Evolutionary conservation across 495 filamentous ascomycete genomes (phyloP), one percentile per base, ranked within the genome.

Genomic region (Delitschia confertaspora): DNA sequence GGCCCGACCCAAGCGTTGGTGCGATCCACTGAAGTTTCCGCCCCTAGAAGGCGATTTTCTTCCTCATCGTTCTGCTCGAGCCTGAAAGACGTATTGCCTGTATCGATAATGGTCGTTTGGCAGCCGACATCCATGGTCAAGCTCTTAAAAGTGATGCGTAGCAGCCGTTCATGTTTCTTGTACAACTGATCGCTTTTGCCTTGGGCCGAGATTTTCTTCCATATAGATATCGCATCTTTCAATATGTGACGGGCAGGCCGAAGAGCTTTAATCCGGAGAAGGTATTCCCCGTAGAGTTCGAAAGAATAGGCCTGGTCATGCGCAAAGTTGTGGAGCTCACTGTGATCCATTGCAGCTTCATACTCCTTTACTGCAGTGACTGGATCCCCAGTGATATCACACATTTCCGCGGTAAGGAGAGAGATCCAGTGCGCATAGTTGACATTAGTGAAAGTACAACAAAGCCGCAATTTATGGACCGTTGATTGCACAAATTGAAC

Each of bases 401-500:
- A 67, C 10, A 88, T 60, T 45, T 86, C 73, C 2, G 84, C 87
- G 30, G 85, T 80, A 3, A 95, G 65, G 17, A 86, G 60, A 45
- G 77, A 72, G 3, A 79, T 77, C 82, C 83, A 91, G 53, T 78
- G 71, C 18, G 79, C 64, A 57, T 93, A 93, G 57, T 93, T 95
- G 37, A 83, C 76, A 55, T 82, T 73, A 30, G 78, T 85, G 20
- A 83, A 68, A 17, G 63, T 62, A 41, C 80, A 68, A 66, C 79
- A 85, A 49, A 76, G 74, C 47, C 80, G 77, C 24, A 93, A 78
- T 58, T 75, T 72, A 22, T 70, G 68, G 49, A 80, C 76, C 19
- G 82, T 72, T 42, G 69, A 49, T 23, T 68, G 48, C 0, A 83
- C 69, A 10, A 68, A 72, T 9, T 78, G 63, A 34, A 80, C 57